Evolutionary conservation across 805 yeast species (phyloP), one percentile per base, ranked within the genome.

Genomic region (Wickerhamiella vanderwaltii): DNA sequence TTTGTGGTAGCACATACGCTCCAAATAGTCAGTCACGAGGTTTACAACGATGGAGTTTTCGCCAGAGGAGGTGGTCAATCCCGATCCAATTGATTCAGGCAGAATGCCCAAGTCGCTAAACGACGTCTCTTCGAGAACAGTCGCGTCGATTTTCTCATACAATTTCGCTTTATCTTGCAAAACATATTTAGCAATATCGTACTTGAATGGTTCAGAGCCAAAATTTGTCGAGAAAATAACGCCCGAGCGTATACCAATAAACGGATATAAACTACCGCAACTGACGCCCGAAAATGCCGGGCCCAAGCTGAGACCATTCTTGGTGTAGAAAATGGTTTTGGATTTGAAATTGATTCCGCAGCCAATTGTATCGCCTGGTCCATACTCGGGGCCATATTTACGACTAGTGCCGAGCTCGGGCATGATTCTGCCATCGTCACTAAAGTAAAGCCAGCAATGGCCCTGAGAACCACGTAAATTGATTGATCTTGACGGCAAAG

Each of bases 271-370:
- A 17, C 13, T 22, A 13, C 13, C 17, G 5, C 24, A 17, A 5
- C 26, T 17, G n/a, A 73, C 48, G 5, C 61, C 54, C 22, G 57
- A 52, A 48, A 75, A 75, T 2, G 78, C 78, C 29, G 66, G 62
- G 1, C 79, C 80, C 33, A 75, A 54, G 29, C 58, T 62, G 3
- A 81, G 67, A 1, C 95, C 96, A 59, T 87, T 86, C 56, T 81
- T 78, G 0, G 95, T 86, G 48, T 74, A 73, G 51, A 86, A 87
- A 2, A 84, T 68, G 0, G 75, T 61, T 31, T 73, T 69, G 30
- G 71, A 72, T 12, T 70, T 64, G 51, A 73, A 79, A 61, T 86
- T 79, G 18, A 85, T 68, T 4, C 95, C 95, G 58, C 87, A 79
- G 0, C 96, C 96, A 47, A 87, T 68, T 2, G 72, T 65, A 58